phyloP scores from a whole-genome alignment of 306 rosid genomes.

The Lagenaria siceraria region DNA sequence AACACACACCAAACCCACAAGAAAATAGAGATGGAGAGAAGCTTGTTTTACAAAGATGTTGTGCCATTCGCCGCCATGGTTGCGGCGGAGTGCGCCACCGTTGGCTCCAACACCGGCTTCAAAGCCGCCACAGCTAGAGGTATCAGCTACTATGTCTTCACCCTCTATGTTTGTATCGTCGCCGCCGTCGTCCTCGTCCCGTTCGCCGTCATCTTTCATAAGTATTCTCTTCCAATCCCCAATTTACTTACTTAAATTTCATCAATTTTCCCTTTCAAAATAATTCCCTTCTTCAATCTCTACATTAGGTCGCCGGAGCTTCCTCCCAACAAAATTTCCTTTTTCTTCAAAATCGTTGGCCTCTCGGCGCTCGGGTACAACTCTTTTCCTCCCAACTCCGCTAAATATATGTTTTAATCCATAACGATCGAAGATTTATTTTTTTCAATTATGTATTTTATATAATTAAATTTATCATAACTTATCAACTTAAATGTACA shows the following conservation, averaged over 20 bases:
- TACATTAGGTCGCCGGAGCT: background rate
- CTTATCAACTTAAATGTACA: background rate
- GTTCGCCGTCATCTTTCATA: conserved; percentile 25
- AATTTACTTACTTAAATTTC: no score
- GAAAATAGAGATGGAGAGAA: conserved; percentile 12
- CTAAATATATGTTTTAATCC: background rate
- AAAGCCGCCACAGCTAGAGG: conserved; percentile 47
- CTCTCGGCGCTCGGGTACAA: background rate
- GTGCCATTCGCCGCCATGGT: conserved; percentile 38
- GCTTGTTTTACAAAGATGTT: conserved; percentile 18
- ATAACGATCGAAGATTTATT: no score
- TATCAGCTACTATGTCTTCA: conserved; percentile 37
- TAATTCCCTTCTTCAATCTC: background rate
- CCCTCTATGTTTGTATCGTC: conserved; percentile 24
- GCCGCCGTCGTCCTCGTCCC: conserved; percentile 32
- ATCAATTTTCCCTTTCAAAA: background rate
- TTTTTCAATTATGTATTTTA: no score
- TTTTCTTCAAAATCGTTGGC: background rate
- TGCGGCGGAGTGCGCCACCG: conserved; percentile 26
- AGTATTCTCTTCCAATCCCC: conserved; percentile 13
- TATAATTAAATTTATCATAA: no score
- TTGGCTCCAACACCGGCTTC: conserved; percentile 32
- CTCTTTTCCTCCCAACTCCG: background rate
- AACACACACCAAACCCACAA: background rate
- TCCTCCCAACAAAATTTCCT: background rate